Evolutionary conservation across 805 yeast genomes (phyloP), one percentile per base, ranked within the genome.

Genomic region (Yueomyces sp.): DNA sequence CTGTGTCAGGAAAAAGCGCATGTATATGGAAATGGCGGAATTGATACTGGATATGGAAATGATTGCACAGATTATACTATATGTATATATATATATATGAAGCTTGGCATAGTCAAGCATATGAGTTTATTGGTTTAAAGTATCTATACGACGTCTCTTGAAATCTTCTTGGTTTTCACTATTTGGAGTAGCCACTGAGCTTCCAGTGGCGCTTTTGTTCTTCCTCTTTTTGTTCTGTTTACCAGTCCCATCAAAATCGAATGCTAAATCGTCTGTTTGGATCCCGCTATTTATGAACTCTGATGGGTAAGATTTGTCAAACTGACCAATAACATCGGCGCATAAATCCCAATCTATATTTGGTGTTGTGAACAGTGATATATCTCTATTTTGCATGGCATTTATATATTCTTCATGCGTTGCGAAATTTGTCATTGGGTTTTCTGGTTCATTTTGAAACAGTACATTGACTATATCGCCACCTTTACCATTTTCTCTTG

Each of bases 401-500:
- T 47, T 46, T 31, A 44, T 45, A 44, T 50, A 58, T 39, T 57
- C 52, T 37, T 57, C 57, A 5, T 53, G 51, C 2, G 54, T 45
- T 26, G 47, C 49, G 26, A 31, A 29, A 36, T 39, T 47, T 49
- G 26, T 38, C 38, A 6, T 5, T 5, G 37, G 26, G 65, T 56
- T 60, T 49, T 60, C 64, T 12, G 60, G 56, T 45, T 59, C 56
- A 46, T 57, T 55, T 44, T 62, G 65, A 40, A 60, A 62, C 19
- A 62, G 42, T 19, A 60, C 52, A 36, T 59, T 56, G 5, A 63
- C 51, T 27, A 62, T 49, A 42, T 62, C 64, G 6, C 66, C 66
- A 43, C 64, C 63, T 46, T 61, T 62, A n/a, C 63, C 64, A 47
- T 60, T 60, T 41, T 60, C 64, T 33, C 60, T 49, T 0, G 62